These are phyloP conservation scores for Chrysochromulina tobinii DNA, from an alignment of 78 protist genomes.

Conservation along the genomic window DNA sequence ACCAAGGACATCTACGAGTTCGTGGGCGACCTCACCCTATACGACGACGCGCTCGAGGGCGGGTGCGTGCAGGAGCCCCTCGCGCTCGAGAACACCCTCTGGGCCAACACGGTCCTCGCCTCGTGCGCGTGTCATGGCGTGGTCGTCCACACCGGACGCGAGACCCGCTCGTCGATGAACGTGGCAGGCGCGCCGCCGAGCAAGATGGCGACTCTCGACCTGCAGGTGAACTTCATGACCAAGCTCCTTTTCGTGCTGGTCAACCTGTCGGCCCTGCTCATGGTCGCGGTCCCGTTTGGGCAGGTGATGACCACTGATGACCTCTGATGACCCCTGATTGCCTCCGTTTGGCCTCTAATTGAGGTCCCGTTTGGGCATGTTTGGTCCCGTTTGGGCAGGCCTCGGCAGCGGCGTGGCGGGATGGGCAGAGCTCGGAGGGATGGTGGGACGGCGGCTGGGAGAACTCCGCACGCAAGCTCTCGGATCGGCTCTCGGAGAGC, in stretches of 20 bases:
- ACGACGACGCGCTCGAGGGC: not conserved
- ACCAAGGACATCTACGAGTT: slow-evolving; percentile 84
- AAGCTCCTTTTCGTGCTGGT: not conserved
- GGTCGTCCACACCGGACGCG: slow-evolving; percentile 94
- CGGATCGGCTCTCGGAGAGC: no score
- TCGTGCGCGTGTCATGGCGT: slow-evolving; percentile 67
- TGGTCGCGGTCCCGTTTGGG: slow-evolving; percentile 6
- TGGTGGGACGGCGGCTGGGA: no score
- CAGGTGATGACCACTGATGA: no score
- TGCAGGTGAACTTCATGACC: slow-evolving; percentile 56
- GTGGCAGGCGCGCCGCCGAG: slow-evolving; percentile 63
- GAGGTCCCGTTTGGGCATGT: no score
- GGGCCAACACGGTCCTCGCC: slow-evolving; percentile 88
- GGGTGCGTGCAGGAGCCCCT: slow-evolving; percentile 68
- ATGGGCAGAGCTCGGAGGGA: no score
- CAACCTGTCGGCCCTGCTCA: not conserved
- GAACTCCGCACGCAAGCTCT: no score
- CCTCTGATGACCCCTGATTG: no score
- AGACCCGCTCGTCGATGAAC: slow-evolving; percentile 93
- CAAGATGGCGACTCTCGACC: slow-evolving; percentile 89
- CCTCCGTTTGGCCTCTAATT: no score
- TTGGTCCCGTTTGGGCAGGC: no score
- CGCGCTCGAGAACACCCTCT: slow-evolving; percentile 91
- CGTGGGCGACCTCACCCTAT: slow-evolving; percentile 33
- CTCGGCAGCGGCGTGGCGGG: no score